Percentiles rank a stretch among this genome's conserved stretches.
phyloP scores from a whole-genome alignment of 345 rosid species.

The Aethionema arabicum region DNA sequence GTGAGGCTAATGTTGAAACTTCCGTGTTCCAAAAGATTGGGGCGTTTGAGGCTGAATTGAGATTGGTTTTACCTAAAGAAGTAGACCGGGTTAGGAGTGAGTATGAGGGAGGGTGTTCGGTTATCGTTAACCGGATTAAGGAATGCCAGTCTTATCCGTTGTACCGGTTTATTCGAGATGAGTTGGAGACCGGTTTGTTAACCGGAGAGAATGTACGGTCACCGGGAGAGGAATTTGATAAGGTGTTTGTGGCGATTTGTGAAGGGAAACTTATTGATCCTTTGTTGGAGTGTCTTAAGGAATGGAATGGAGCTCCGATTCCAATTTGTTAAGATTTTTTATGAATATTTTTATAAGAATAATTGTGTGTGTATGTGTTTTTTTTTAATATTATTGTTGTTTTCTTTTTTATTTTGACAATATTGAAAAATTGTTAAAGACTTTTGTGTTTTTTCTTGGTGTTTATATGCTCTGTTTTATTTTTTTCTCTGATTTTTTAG shows the following conservation, averaged over 20 bases:
- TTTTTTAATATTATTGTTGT: no score
- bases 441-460: no score
- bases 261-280: slow-evolving; percentile 76
- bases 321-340: slow-evolving; percentile 35
- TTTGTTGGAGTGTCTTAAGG: slow-evolving; percentile 60
- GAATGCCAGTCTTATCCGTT: slow-evolving; percentile 74
- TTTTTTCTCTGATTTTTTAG: no score
- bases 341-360: background rate
- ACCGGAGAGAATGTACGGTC: slow-evolving; percentile 62
- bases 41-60: slow-evolving; percentile 64
- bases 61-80: slow-evolving; percentile 53
- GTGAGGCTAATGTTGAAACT: slow-evolving; percentile 43
- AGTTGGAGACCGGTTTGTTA: slow-evolving; percentile 48
- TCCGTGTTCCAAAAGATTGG: slow-evolving; percentile 70
- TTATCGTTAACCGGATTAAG: slow-evolving; percentile 55
- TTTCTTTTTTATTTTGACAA: no score
- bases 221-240: slow-evolving; percentile 75
- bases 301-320: slow-evolving; percentile 70
- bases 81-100: slow-evolving; percentile 52
- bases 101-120: slow-evolving; percentile 50
- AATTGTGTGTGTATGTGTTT: no score
- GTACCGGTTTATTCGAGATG: slow-evolving; percentile 66
- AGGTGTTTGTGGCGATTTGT: slow-evolving; percentile 64
- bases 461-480: no score
- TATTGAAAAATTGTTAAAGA: no score